These are phyloP conservation scores for Xylaria multiplex DNA, from an alignment of 2,329 filamentous ascomycete species.

Conservation along the genomic window DNA sequence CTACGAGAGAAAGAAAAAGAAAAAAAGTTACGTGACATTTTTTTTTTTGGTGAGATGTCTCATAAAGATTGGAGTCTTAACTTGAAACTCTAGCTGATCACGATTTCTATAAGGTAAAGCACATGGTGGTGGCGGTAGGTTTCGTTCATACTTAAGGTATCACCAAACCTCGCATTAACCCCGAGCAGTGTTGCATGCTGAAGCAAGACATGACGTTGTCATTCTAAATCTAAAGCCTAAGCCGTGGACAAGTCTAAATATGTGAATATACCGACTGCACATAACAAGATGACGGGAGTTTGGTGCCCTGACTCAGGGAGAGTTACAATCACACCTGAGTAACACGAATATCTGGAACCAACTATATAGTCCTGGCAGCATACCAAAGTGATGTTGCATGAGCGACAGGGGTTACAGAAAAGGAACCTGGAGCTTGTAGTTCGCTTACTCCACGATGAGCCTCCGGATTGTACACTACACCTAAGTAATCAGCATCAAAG, in stretches of 20 bases:
- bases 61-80: constrained; percentile 14
- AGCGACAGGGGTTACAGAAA: background rate
- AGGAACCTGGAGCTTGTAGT: background rate
- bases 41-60: constrained; percentile 4
- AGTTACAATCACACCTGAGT: background rate
- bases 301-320: background rate
- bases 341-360: background rate
- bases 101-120: constrained; percentile 1
- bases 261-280: background rate
- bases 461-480: background rate
- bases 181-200: background rate
- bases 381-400: background rate
- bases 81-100: background rate
- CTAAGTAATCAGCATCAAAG: too few species aligned
- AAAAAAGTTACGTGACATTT: too few species aligned
- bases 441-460: background rate
- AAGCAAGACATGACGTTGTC: background rate
- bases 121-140: constrained; percentile 1
- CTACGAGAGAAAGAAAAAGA: background rate
- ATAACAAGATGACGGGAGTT: background rate
- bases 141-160: background rate
- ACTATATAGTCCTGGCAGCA: background rate
- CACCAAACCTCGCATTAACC: background rate
- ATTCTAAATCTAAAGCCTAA: too few species aligned
- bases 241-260: background rate